Base-by-base conservation (phyloP, 441 rosid genomes). In the Melastoma candidum region DNA sequence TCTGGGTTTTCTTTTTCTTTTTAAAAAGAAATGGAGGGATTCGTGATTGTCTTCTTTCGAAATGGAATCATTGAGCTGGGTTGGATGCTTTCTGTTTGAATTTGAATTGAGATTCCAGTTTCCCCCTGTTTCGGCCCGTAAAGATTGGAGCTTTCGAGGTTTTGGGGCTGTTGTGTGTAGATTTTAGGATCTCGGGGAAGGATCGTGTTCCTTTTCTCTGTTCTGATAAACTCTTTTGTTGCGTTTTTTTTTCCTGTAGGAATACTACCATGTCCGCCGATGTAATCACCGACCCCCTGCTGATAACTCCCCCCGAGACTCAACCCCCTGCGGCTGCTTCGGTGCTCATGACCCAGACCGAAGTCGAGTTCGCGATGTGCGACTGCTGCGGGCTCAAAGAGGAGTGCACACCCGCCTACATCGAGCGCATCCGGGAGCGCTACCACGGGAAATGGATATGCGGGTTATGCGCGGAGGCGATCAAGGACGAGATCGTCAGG, bases 381-480 rank as follows among this genome's bases (percentile, higher is more conserved):
- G 79, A 80, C 11, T 80, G 86, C 58, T 83, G 90, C 58, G 79
- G 80, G 46, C 67, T 83, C 12, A 77, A 80, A 1, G 90, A 83
- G 70, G 90, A 83, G 60, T 80, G 90, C 60, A 83, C 90, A 29
- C 82, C 74, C 3, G 74, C 77, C 0, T 83, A 80, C 67, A 80
- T 77, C 51, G 71, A 77, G 47, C 68, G 29, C 2, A 62, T 80
- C 44, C 69, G 68, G 14, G 74, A 74, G 26, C 50, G 70, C 26
- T 76, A 80, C 61, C 66, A 61, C 0, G 86, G 90, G 1, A 80
- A 80, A 71, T 83, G 90, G 90, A 64, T 83, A 3, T 83, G 90
- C 60, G 90, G 90, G 0, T 71, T 83, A 0, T 83, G 90, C 49
- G 74, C 80, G 46, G 0, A n/a, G 0, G 22, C 24, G 14, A 72